Conservation (phyloP, 805 yeast genomes). For the Tetrapisispora namnaoensis region DNA sequence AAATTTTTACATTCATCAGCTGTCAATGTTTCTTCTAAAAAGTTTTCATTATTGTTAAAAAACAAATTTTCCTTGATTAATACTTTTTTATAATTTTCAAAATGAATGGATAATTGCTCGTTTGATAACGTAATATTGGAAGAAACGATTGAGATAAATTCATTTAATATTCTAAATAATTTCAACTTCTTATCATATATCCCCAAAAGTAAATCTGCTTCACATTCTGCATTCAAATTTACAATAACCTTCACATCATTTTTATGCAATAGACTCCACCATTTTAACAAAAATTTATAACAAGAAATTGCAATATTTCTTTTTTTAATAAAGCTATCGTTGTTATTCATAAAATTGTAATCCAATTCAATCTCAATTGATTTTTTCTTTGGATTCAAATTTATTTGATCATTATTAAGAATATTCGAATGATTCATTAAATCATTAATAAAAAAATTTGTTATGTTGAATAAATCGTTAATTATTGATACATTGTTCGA, state of each 20-base stretch:
- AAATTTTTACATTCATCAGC: conserved; percentile 21
- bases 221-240: conserved; percentile 14
- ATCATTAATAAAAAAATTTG: conserved; percentile 17
- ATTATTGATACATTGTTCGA: background rate
- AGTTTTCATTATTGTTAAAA: conserved; percentile 3
- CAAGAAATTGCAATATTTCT: conserved; percentile 21
- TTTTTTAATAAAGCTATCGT: conserved; percentile 3
- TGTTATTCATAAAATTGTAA: background rate
- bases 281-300: conserved; percentile 23
- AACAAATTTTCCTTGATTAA: conserved; percentile 8
- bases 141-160: conserved; percentile 15
- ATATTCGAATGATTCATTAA: conserved; percentile 17
- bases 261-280: conserved; percentile 18
- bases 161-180: conserved; percentile 6
- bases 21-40: background rate
- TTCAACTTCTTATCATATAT: background rate
- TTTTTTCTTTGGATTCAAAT: background rate
- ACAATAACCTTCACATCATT: conserved; percentile 16
- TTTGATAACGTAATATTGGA: background rate
- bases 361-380: background rate
- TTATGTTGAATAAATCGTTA: background rate
- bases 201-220: background rate
- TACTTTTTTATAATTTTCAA: conserved; percentile 17
- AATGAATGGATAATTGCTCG: conserved; percentile 9
- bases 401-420: background rate